Conservation (phyloP, 805 yeast species). For the Candida takata region DNA sequence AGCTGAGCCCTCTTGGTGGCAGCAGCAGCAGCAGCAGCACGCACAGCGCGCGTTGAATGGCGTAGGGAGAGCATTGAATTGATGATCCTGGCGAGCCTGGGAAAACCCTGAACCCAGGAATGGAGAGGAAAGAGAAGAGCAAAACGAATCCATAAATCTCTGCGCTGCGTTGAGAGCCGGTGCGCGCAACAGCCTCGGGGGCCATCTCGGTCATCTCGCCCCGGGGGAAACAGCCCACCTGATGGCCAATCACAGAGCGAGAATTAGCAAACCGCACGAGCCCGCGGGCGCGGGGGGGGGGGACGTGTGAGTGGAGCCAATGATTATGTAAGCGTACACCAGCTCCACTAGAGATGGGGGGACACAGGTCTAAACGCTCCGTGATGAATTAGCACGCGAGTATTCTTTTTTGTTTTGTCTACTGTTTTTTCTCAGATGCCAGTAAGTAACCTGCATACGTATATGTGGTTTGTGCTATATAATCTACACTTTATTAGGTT, state of each 20-base stretch:
- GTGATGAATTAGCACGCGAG: background rate
- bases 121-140: background rate
- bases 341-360: too few relatives aligned
- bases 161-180: background rate
- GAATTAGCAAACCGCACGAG: constrained; percentile 20
- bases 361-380: too few relatives aligned
- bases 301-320: too few relatives aligned
- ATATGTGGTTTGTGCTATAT: too few relatives aligned
- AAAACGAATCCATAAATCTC: too few relatives aligned
- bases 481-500: too few relatives aligned
- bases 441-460: too few relatives aligned
- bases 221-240: background rate
- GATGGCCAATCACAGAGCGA: constrained; percentile 12
- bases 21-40: constrained; percentile 8
- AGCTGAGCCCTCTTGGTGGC: background rate
- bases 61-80: constrained; percentile 23
- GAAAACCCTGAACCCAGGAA: background rate
- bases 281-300: too few relatives aligned
- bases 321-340: too few relatives aligned
- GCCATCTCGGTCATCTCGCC: constrained; percentile 11
- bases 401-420: too few relatives aligned
- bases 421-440: too few relatives aligned
- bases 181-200: constrained; percentile 7
- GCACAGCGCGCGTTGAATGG: constrained; percentile 13
- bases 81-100: too few relatives aligned